Evolutionary conservation across 2,329 filamentous ascomycete species (phyloP), one percentile per base, ranked within the genome.

Genomic region (Fragosphaeria purpurea): DNA sequence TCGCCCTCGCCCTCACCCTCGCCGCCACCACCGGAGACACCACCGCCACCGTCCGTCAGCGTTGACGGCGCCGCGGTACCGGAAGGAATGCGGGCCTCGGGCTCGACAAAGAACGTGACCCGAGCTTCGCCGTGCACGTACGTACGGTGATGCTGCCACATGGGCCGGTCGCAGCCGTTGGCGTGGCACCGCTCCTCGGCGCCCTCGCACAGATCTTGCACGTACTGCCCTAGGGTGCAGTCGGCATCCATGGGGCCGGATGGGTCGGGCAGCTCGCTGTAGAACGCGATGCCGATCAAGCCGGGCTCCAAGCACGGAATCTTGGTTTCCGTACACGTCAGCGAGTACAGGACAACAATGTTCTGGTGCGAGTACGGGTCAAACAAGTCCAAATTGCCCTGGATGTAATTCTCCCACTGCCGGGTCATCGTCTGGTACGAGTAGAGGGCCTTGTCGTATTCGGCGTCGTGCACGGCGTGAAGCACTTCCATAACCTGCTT

Each of bases 41-140:
- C n/a, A 7, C 41, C 41, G 3, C 12, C 41, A 22, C 22, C 41
- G 8, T 5, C 22, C 30, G 10, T 4, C 41, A 7, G 30, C 33
- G 22, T 12, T 4, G 34, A 13, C 54, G 55, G 76, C 53, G 79
- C 76, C 54, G 86, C 70, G 57, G 84, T 81, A 38, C 80, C 76
- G 43, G 83, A 74, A 55, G 82, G 83, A 34, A 65, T 59, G 4
- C 64, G 60, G 4, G 66, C 61, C 4, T 69, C 65, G 35, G 82
- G 83, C 62, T 95, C 87, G 12, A 96, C 83, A 58, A 95, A 88
- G 8, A 97, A 82, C 7, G 89, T 95, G 59, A 98, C 83, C 55
- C 95, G 87, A 8, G 90, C 91, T 63, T 95, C 86, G 33, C 93
- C 94, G 60, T 98, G 93, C 1, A 98, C 94, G 61, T 98, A 98